Evolutionary conservation across 2,329 filamentous ascomycete species (phyloP).

Genomic region (Sarocladiaceae sp.): DNA sequence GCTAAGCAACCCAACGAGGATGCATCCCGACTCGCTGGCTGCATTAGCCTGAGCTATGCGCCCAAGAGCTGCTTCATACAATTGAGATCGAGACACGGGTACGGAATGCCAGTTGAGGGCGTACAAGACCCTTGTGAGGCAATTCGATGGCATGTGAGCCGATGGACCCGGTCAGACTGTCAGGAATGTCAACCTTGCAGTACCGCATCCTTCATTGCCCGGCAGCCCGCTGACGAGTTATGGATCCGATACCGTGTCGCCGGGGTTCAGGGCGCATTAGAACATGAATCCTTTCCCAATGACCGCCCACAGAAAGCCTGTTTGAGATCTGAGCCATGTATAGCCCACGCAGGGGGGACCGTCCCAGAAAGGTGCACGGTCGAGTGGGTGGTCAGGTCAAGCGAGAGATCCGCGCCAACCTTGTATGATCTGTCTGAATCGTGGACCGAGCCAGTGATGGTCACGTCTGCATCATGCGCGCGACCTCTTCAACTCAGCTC

Average conservation of each 20-base stretch:
- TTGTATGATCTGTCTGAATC: background rate
- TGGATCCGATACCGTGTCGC: conserved; percentile 3
- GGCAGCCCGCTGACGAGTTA: background rate
- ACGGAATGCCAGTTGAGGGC: too few species aligned
- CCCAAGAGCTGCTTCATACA: too few species aligned
- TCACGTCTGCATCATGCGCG: background rate
- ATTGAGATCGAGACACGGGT: too few species aligned
- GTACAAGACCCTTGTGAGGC: too few species aligned
- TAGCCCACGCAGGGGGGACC: background rate
- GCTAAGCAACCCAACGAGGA: background rate
- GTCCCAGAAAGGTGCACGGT: background rate
- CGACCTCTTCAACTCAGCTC: background rate
- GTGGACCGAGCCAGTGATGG: background rate
- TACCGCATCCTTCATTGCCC: background rate
- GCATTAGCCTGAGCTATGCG: too few species aligned
- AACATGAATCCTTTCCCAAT: background rate
- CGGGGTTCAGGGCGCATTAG: background rate
- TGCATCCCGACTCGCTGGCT: conserved; percentile 1
- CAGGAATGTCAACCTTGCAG: background rate
- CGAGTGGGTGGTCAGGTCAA: background rate
- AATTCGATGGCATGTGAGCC: background rate
- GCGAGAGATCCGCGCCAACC: conserved; percentile 5
- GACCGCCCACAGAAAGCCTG: background rate
- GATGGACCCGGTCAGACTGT: too few species aligned
- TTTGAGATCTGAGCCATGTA: background rate